Base-by-base conservation (phyloP, 1,284 basidiomycete species). In the Ceratobasidium sp. region DNA sequence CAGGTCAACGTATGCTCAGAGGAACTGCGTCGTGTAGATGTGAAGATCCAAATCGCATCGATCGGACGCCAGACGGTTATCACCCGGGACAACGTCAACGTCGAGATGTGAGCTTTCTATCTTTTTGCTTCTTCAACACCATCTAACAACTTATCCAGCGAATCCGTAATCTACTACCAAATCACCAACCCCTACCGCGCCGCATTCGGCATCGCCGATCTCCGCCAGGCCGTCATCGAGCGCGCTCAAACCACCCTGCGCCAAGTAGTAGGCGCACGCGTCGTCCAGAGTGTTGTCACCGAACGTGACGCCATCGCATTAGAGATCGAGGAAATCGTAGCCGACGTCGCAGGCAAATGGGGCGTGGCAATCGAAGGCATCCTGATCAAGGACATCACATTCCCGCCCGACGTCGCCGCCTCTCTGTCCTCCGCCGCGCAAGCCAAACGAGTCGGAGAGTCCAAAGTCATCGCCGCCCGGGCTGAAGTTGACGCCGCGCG, bases 1-100 rank as follows among this genome's bases (percentile, higher is more conserved):
- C 91, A 95, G 82, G 92, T 98, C 84, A 98, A 99, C 83, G 94
- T 97, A 77, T 97, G 96, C 88, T 94, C 94, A 9, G 96, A 98
- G 84, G 88, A 89, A 0, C 88, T 97, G 56, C 90, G 91, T 77
- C 84, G 94, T 67, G 96, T 97, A 79, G 95, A 98, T 82, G 96
- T 99, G 84, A 97, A 97, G 86, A 97, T 98, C 81, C 95, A 97
- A 84, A 94, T 97, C 80, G 93, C 91, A 79, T 86, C 92, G 7
- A 96, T 98, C 80, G 81, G 80, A n/a, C 68, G 75, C 10, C 82
- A 82, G 78, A 81, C 78, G 9, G 82, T 88, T 48, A 86, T 88
- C 80, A 88, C 88, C 42, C 84, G 86, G 80, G 96, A 98, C 87
- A 96, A 96, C 83, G 96, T 97, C 82, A 93, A 93, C 80, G 92